Base-by-base conservation (phyloP, 2,329 filamentous ascomycete species). In the Hypocrella siamensis region DNA sequence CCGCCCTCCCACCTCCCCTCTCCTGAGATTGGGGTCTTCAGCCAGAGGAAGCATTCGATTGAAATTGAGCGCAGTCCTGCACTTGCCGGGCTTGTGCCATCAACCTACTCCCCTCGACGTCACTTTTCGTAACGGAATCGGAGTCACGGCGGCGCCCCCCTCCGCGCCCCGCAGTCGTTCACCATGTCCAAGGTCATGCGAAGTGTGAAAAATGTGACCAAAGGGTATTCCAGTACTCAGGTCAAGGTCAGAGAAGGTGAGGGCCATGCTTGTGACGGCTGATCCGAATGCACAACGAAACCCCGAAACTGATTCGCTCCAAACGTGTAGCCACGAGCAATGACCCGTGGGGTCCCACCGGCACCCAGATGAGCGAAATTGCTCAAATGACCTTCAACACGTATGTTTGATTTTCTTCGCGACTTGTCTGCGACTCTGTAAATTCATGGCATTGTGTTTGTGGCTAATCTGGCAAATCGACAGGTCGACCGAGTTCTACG, bases 141-240 rank as follows among this genome's bases (percentile, higher is more conserved):
- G 35, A 35, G 35, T 30, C 33, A 22, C 10, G 15, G n/a, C 25
- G 15, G 25, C n/a, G n/a, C n/a, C n/a, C n/a, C n/a, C n/a, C 17
- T 14, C 26, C 26, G 32, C n/a, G n/a, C 28, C 33, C 27, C 28
- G 16, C 35, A 38, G 35, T 46, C 44, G 50, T 48, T 53, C 56
- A 54, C 31, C 52, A 98, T 98, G 90, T 94, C 88, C 37, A 92
- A 92, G 63, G 85, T 96, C 55, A 84, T 96, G 54, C 75, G 90
- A 60, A 93, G 83, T 54, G 86, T 96, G 50, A 96, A 94, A 66
- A 98, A 96, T 67, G 88, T 98, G 59, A 96, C 90, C 57, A 98
- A 96, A 65, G 90, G 90, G 47, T 98, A 98, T 56, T 94, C 88
- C 22, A 77, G 71, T 43, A 84, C 92, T 48, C 88, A 98, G 67